These are phyloP conservation scores for Periconia sp. DNA, from an alignment of 2,329 filamentous ascomycete species.

Conservation along the genomic window DNA sequence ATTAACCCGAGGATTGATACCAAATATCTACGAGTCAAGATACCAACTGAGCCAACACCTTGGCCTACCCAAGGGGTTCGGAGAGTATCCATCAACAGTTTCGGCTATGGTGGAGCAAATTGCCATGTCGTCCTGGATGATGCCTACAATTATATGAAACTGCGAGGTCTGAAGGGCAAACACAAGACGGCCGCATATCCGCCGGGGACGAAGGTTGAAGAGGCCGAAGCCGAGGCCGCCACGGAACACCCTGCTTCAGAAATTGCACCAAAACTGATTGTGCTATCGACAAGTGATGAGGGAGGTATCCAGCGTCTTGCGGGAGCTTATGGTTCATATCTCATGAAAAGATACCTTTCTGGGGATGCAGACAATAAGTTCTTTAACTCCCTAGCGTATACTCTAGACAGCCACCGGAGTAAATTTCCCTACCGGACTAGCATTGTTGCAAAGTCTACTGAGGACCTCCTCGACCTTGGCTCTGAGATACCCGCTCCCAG, in stretches of 20 bases:
- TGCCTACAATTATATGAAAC: not conserved
- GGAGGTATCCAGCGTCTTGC: not conserved
- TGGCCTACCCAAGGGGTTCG: slow-evolving; percentile 8
- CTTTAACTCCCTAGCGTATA: not conserved
- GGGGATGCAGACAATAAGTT: not conserved
- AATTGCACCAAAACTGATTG: not conserved
- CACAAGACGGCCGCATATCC: not conserved
- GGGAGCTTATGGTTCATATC: not conserved
- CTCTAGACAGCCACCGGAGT: not conserved
- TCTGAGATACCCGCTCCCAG: not conserved
- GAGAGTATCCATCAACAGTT: slow-evolving; percentile 11
- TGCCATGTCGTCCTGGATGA: slow-evolving; percentile 14
- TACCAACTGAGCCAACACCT: not conserved
- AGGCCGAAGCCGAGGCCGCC: not conserved
- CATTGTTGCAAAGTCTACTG: not conserved
- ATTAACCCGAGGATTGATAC: slow-evolving; percentile 12
- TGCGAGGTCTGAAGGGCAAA: not conserved
- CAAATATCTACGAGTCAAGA: slow-evolving; percentile 3
- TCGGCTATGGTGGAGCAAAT: slow-evolving; percentile 19
- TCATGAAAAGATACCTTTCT: not conserved
- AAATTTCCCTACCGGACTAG: not conserved
- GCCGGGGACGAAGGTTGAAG: not conserved
- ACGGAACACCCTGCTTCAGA: not conserved
- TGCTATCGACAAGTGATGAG: not conserved
- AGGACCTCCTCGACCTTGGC: not conserved